phyloP scores from a whole-genome alignment of 2,329 filamentous ascomycete species.

The Diplocarpon rosae region DNA sequence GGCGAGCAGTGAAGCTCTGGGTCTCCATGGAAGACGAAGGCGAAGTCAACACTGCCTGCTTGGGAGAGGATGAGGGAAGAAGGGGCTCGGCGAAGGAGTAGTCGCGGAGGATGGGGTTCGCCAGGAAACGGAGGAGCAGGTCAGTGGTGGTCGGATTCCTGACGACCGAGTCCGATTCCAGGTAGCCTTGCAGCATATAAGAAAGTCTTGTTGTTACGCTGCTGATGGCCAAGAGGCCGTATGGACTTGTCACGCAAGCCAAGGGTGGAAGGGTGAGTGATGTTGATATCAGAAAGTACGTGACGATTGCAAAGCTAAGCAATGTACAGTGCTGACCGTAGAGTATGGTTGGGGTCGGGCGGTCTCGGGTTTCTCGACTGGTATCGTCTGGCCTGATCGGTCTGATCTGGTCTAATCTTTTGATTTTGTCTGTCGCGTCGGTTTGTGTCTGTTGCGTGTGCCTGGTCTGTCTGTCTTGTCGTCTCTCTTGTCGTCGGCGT shows the following conservation, averaged over 20 bases:
- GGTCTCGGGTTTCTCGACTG: no score
- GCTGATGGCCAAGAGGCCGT: not conserved
- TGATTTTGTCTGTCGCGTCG: no score
- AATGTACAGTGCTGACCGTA: no score
- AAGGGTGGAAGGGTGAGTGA: not conserved
- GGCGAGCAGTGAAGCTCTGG: constrained; percentile 58
- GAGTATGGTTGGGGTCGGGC: no score
- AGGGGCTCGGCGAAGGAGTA: not conserved
- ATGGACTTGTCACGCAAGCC: not conserved
- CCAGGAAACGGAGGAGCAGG: constrained; percentile 2
- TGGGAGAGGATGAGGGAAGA: constrained; percentile 2
- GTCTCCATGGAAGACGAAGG: constrained; percentile 36
- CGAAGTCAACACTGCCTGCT: constrained; percentile 17
- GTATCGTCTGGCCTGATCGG: no score
- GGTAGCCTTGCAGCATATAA: constrained; percentile 5
- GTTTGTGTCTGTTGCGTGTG: no score
- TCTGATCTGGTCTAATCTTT: not conserved
- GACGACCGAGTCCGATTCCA: constrained; percentile 3
- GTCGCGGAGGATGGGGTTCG: constrained; percentile 5
- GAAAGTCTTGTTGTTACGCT: not conserved
- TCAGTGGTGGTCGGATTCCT: constrained; percentile 6
- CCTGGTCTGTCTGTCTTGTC: no score
- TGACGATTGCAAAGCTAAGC: no score
- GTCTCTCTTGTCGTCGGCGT: not conserved
- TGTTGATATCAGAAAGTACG: not conserved